Conservation (phyloP, 345 rosid species). For the Pistacia vera region DNA sequence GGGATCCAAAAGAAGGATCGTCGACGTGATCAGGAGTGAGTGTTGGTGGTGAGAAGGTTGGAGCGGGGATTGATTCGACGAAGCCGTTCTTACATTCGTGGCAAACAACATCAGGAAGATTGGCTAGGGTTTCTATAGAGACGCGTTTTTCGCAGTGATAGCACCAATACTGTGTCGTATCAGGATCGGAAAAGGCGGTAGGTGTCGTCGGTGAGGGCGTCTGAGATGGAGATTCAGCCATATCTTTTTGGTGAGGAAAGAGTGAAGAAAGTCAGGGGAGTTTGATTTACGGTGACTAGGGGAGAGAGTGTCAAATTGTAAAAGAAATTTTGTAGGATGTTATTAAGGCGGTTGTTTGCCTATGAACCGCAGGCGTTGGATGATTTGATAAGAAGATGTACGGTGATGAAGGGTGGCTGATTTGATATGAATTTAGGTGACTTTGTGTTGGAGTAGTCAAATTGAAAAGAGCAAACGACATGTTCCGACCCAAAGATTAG, state of each 20-base stretch:
- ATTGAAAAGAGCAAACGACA: not conserved
- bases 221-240: conserved; percentile 54
- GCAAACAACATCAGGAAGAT: conserved; percentile 51
- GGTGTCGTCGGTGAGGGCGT: conserved; percentile 20
- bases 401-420: not conserved
- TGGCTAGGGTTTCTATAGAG: conserved; percentile 47
- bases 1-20: conserved; percentile 55
- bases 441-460: not conserved
- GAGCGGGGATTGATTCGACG: conserved; percentile 56
- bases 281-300: conserved; percentile 8
- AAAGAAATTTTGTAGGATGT: not conserved
- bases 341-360: not conserved
- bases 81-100: conserved; percentile 76
- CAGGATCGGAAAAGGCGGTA: conserved; percentile 21
- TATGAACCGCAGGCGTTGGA: not conserved
- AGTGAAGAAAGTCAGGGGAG: conserved; percentile 13
- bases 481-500: too few species aligned
- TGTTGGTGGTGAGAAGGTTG: conserved; percentile 36
- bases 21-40: conserved; percentile 49
- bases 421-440: not conserved
- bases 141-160: conserved; percentile 76
- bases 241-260: conserved; percentile 9
- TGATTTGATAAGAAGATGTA: not conserved
- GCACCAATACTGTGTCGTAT: conserved; percentile 59
- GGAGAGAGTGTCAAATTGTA: conserved; percentile 2